Evolutionary conservation across 2,329 filamentous ascomycete genomes (phyloP).

Genomic region (Ophiostoma piceae): DNA sequence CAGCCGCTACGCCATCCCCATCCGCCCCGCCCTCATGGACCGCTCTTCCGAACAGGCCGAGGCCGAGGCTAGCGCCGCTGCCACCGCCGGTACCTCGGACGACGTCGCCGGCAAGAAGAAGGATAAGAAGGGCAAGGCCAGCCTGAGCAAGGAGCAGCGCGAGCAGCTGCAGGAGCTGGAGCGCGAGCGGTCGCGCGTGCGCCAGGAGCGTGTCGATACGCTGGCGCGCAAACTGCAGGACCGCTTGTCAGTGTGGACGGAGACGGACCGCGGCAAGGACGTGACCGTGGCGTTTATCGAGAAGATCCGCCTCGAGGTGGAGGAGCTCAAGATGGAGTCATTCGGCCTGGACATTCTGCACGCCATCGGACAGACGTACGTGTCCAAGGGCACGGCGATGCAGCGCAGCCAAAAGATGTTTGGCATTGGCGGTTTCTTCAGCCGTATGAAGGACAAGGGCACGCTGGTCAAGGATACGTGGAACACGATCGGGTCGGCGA

Average conservation of each 20-base stretch:
- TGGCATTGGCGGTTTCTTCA: slow-evolving; percentile 92
- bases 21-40: slow-evolving; percentile 83
- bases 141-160: slow-evolving; percentile 82
- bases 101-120: slow-evolving; percentile 56
- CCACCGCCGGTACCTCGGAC: not conserved
- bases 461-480: slow-evolving; percentile 96
- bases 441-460: slow-evolving; percentile 90
- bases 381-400: slow-evolving; percentile 79
- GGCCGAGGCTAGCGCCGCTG: slow-evolving; percentile 59
- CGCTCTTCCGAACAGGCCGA: slow-evolving; percentile 72
- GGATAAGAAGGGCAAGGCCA: slow-evolving; percentile 68
- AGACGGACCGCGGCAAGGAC: slow-evolving; percentile 83
- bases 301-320: slow-evolving; percentile 89
- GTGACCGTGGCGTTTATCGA: slow-evolving; percentile 87
- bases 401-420: slow-evolving; percentile 96
- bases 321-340: slow-evolving; percentile 98
- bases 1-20: slow-evolving; percentile 53
- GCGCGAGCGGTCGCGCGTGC: slow-evolving; percentile 72
- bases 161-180: slow-evolving; percentile 89
- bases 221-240: slow-evolving; percentile 81
- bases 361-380: slow-evolving; percentile 86
- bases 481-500: slow-evolving; percentile 93
- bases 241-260: slow-evolving; percentile 89
- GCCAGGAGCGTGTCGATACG: slow-evolving; percentile 80
- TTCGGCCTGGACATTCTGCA: slow-evolving; percentile 96